Conservation (phyloP, 768 basidiomycete genomes). For the Panellus pusillus region DNA sequence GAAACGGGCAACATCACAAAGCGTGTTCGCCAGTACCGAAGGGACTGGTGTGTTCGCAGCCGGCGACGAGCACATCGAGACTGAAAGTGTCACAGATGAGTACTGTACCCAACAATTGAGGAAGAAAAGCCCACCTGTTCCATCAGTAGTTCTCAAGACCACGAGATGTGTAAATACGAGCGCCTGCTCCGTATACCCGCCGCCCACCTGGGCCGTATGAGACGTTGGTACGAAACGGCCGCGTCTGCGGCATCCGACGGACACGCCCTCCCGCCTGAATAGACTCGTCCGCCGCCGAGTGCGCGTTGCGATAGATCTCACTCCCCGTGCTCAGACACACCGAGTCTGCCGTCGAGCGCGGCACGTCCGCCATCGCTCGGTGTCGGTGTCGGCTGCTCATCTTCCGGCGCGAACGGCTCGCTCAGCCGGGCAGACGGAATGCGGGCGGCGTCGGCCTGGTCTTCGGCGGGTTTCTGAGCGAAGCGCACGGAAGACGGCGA, state of each 20-base stretch:
- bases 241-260: conserved; percentile 63
- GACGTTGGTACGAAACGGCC: conserved; percentile 76
- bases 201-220: conserved; percentile 98
- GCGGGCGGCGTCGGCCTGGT: conserved; percentile 22
- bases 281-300: conserved; percentile 69
- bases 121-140: conserved; percentile 64
- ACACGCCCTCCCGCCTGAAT: conserved; percentile 93
- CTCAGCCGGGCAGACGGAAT: conserved; percentile 42
- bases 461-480: conserved; percentile 44
- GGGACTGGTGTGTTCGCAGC: conserved; percentile 81
- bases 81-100: conserved; percentile 41
- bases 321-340: conserved; percentile 94
- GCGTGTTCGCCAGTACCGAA: conserved; percentile 95
- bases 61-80: conserved; percentile 81
- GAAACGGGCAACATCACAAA: conserved; percentile 90
- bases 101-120: not conserved
- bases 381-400: conserved; percentile 47
- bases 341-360: too few relatives aligned
- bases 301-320: conserved; percentile 90
- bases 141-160: conserved; percentile 83
- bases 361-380: conserved; percentile 66
- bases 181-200: conserved; percentile 78
- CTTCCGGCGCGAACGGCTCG: conserved; percentile 56
- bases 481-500: conserved; percentile 84
- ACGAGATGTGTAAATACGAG: conserved; percentile 77